phyloP scores from a whole-genome alignment of 116 monocot species.

The Phalaenopsis hybrid region DNA sequence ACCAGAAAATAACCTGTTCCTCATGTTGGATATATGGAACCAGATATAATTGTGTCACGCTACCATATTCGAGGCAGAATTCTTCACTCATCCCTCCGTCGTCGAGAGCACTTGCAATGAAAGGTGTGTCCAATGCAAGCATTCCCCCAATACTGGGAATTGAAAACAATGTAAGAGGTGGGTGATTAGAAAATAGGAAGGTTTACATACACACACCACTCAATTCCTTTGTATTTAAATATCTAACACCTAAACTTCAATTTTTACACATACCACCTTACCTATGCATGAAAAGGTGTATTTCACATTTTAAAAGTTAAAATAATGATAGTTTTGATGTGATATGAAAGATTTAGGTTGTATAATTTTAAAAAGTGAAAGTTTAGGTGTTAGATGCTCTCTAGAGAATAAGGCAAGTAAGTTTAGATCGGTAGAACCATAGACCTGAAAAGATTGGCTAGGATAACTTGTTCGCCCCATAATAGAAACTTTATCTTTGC shows the following conservation, averaged over 20 bases:
- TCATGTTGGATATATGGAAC: slow-evolving; percentile 78
- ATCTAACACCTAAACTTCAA: no score
- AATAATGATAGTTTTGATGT: no score
- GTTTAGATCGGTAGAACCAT: not conserved
- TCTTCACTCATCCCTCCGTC: slow-evolving; percentile 34
- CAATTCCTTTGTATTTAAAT: no score
- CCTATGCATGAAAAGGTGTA: no score
- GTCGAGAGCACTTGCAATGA: slow-evolving; percentile 36
- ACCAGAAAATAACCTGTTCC: slow-evolving; percentile 51
- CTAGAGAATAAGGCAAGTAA: no score
- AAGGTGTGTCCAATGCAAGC: slow-evolving; percentile 90
- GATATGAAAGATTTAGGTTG: no score
- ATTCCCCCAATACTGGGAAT: slow-evolving; percentile 82
- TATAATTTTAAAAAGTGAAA: no score
- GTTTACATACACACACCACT: no score
- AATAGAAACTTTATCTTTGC: slow-evolving; percentile 66
- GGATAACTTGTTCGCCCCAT: slow-evolving; percentile 90
- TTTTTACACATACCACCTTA: no score
- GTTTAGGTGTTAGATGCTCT: no score
- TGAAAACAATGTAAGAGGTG: slow-evolving; percentile 6
- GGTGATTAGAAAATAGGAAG: not conserved
- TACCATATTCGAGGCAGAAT: slow-evolving; percentile 89
- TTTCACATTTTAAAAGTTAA: no score
- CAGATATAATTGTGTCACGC: slow-evolving; percentile 82
- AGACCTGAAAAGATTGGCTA: slow-evolving; percentile 89